Conservation (phyloP, 2,329 filamentous ascomycete species). For the Curvularia sp. region DNA sequence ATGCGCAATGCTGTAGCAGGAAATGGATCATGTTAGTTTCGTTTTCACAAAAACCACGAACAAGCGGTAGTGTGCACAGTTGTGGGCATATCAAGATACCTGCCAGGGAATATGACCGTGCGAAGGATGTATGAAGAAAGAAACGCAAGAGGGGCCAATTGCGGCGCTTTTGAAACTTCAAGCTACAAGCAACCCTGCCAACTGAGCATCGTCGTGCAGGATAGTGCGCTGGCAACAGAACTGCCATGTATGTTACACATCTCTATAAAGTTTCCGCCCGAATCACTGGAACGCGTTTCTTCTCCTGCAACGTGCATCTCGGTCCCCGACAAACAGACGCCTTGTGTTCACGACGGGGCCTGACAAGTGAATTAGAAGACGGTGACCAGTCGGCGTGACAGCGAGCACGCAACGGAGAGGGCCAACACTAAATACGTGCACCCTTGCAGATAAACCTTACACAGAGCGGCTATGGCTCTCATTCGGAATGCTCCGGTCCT, state of each 20-base stretch:
- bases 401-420: neutral
- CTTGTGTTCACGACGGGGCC: neutral
- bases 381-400: neutral
- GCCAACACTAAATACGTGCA: neutral
- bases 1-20: neutral
- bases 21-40: neutral
- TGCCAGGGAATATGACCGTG: neutral
- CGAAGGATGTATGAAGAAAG: neutral
- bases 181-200: neutral
- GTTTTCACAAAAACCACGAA: neutral
- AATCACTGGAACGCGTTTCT: neutral
- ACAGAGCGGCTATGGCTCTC: neutral
- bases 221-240: constrained; percentile 3
- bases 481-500: neutral
- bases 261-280: neutral
- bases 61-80: neutral
- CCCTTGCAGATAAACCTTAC: neutral
- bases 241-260: neutral
- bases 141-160: neutral
- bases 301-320: neutral
- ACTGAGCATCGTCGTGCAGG: neutral
- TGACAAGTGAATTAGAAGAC: neutral
- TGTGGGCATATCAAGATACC: neutral
- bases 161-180: neutral
- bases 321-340: neutral